Evolutionary conservation across 1,284 basidiomycete species (phyloP).

Genomic region (Trametes hirsuta): DNA sequence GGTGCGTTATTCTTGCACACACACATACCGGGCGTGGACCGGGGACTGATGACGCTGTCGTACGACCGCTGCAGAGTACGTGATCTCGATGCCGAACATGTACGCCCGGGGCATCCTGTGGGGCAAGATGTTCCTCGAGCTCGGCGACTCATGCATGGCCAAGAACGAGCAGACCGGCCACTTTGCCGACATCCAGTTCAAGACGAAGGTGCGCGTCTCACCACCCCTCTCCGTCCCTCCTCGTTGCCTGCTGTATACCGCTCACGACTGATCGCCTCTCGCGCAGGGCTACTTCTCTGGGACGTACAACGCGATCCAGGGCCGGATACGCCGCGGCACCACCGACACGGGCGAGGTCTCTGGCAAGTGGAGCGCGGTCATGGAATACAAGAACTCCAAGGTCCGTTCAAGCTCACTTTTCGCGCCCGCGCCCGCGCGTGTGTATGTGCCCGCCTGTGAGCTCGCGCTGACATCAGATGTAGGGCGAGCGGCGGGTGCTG

Average conservation of each 20-base stretch:
- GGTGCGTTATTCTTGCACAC: conserved; percentile 48
- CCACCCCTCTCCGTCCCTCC: too few relatives aligned
- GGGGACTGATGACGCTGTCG: not conserved
- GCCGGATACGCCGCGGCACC: conserved; percentile 72
- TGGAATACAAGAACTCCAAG: conserved; percentile 83
- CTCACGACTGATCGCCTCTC: not conserved
- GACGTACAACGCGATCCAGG: conserved; percentile 90
- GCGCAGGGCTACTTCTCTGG: conserved; percentile 94
- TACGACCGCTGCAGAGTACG: conserved; percentile 58
- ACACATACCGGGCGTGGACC: not conserved
- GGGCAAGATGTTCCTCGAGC: conserved; percentile 97
- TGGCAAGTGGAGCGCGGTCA: conserved; percentile 90
- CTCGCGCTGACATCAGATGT: conserved; percentile 22
- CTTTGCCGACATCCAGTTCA: conserved; percentile 91
- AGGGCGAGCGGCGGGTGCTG: conserved; percentile 72
- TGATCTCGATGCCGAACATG: conserved; percentile 96
- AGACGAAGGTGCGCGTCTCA: conserved; percentile 80
- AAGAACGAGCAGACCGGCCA: conserved; percentile 81
- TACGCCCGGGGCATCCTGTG: conserved; percentile 97
- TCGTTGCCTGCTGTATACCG: not conserved
- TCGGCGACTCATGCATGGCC: conserved; percentile 91
- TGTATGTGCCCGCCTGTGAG: not conserved
- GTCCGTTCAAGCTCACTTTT: conserved; percentile 44
- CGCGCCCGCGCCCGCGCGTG: too few relatives aligned
- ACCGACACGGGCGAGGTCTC: conserved; percentile 85